A percentile compares a stretch with the other conserved stretches of the same genome.
Conservation (phyloP, 2,329 filamentous ascomycete species). For the Neospermospora avenae region DNA sequence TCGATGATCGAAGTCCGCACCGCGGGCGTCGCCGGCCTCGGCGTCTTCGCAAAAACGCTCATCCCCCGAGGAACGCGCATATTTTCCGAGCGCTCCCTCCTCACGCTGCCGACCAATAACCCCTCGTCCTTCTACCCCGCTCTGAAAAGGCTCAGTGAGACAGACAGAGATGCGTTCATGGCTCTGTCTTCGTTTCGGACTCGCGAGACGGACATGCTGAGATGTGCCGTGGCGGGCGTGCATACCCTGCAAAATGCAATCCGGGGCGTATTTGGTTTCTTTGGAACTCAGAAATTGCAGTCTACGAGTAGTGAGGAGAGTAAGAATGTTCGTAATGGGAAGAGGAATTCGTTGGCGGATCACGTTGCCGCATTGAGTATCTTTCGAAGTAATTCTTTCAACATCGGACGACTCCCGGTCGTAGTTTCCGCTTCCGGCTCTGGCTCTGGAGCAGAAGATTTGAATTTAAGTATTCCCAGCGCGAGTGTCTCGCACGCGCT, state of each 20-base stretch:
- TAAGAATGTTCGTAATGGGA: not conserved
- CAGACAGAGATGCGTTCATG: constrained; percentile 13
- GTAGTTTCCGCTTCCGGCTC: no score
- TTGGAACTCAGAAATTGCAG: no score
- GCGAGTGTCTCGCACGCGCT: constrained; percentile 17
- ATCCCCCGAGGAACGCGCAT: constrained; percentile 29
- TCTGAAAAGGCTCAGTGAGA: constrained; percentile 12
- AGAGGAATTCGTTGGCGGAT: constrained; percentile 11
- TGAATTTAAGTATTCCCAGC: no score
- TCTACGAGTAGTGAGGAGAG: not conserved
- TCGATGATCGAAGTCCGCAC: constrained; percentile 18
- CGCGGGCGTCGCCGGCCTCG: constrained; percentile 28
- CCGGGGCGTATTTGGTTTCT: not conserved
- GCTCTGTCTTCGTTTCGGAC: constrained; percentile 15
- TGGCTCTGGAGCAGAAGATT: no score
- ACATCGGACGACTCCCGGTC: not conserved
- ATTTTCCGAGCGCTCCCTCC: constrained; percentile 29
- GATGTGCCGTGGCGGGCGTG: constrained; percentile 16
- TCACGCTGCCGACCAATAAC: constrained; percentile 22
- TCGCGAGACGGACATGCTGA: constrained; percentile 6
- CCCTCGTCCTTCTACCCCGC: constrained; percentile 19
- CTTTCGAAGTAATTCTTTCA: constrained; percentile 30
- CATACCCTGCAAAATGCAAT: constrained; percentile 3
- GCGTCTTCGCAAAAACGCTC: constrained; percentile 26
- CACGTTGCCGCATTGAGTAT: constrained; percentile 23